Evolutionary conservation across 371 early-diverging fungal species (phyloP), one percentile per base, ranked within the genome.

Genomic region (Dentiscutata heterogama): DNA sequence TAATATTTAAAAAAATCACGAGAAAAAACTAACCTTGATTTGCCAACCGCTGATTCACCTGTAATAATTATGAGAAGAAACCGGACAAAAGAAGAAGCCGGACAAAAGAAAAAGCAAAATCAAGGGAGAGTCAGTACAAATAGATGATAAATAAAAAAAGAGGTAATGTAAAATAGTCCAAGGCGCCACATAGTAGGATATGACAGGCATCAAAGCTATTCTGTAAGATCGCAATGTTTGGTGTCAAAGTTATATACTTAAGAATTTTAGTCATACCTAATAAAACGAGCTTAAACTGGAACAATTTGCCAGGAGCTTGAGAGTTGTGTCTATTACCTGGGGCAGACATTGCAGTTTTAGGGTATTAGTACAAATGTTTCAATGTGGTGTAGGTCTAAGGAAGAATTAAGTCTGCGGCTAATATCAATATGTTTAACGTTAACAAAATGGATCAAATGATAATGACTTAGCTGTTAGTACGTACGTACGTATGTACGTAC

Each of bases 11-110:
- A 46, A 46, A 46, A 35, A 46, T 46, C 46, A 65, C 35, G 31
- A 7, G 60, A 22, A 18, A 60, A 64, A 63, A 78, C 83, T 42
- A 90, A 93, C 95, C 95, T 95, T 78, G 96, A 96, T 87, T 96
- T 96, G 64, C 96, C 96, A 39, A 96, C 96, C 63, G 96, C 96
- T 39, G 96, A 95, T 84, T 96, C 96, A 82, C 96, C 96, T 95
- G 84, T 60, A 46, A 42, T 10, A 46, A 35, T 42, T 42, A 42
- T 10, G 11, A 53, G 20, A 65, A 53, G 22, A 58, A 65, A 27
- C 51, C 13, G 65, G 58, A 27, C 61, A 51, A 35, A 74, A 67
- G 60, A 51, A 68, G 8, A 46, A 46, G 46, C 10, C 13, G 65
- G 58, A 27, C 61, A 51, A 35, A 74, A 67, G 60, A 51, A 68